Percentiles rank a stretch among this genome's conserved stretches.
These are phyloP conservation scores for Apophysomyces variabilis DNA, from an alignment of 371 early-diverging fungal genomes.

Conservation along the genomic window DNA sequence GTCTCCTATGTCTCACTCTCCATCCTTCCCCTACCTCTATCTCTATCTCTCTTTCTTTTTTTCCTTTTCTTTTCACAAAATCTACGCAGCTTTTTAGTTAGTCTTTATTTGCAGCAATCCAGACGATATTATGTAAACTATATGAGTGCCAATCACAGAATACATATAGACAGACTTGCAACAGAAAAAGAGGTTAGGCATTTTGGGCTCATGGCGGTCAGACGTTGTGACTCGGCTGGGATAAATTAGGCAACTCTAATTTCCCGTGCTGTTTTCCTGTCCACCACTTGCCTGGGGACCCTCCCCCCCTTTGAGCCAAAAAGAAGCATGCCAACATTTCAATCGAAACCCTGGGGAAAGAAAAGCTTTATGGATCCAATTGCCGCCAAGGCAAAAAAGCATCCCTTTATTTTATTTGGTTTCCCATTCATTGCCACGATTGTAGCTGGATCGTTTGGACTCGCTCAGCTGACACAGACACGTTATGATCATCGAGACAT, in stretches of 20 bases:
- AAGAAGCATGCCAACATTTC: constrained; percentile 44
- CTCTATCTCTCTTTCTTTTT: neutral
- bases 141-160: no score
- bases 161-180: no score
- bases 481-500: constrained; percentile 66
- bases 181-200: no score
- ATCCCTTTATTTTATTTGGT: constrained; percentile 66
- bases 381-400: constrained; percentile 39
- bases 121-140: no score
- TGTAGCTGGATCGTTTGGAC: constrained; percentile 62
- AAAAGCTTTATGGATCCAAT: constrained; percentile 34
- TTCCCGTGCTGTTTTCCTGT: no score
- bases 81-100: neutral
- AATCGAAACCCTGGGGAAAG: constrained; percentile 45
- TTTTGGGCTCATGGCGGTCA: no score
- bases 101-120: no score
- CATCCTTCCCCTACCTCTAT: neutral
- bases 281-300: no score
- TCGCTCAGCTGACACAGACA: constrained; percentile 64
- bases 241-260: no score
- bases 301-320: neutral
- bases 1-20: neutral
- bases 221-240: no score
- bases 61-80: neutral
- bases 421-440: constrained; percentile 65